phyloP scores from a whole-genome alignment of 2,329 filamentous ascomycete species.

The Colletotrichum spaethianum region DNA sequence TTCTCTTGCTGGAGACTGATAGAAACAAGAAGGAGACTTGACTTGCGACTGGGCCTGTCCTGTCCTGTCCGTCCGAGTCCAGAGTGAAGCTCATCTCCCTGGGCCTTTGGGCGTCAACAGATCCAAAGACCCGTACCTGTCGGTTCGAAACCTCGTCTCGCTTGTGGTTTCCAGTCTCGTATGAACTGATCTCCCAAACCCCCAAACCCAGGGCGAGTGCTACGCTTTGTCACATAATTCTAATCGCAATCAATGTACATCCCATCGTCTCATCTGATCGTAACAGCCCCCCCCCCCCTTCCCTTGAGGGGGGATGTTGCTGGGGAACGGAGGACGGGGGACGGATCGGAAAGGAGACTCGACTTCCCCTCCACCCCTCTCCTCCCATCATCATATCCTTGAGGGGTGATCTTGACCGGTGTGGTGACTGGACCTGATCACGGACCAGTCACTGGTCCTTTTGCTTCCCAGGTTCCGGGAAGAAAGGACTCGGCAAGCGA shows the following conservation, averaged over 20 bases:
- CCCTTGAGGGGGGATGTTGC: slow-evolving; percentile 14
- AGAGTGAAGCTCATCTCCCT: not conserved
- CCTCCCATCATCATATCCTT: not conserved
- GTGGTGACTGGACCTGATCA: slow-evolving; percentile 28
- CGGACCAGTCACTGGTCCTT: slow-evolving; percentile 21
- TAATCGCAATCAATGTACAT: slow-evolving; percentile 24
- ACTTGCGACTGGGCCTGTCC: not conserved
- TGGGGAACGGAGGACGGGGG: slow-evolving; percentile 11
- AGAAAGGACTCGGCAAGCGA: slow-evolving; percentile 23
- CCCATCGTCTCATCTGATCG: slow-evolving; percentile 26
- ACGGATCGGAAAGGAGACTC: slow-evolving; percentile 26
- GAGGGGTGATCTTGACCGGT: slow-evolving; percentile 30
- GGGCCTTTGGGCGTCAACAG: not conserved
- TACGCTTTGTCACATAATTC: slow-evolving; percentile 24
- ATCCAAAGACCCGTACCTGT: not conserved
- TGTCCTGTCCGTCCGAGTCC: not conserved
- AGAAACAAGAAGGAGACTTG: too few relatives aligned
- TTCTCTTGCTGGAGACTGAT: not conserved
- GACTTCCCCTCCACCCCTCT: not conserved
- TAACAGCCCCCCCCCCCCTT: too few relatives aligned
- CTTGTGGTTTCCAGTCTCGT: not conserved
- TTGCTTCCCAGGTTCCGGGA: slow-evolving; percentile 35
- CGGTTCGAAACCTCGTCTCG: not conserved
- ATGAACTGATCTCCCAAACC: not conserved
- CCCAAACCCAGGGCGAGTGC: not conserved